phyloP scores from a whole-genome alignment of 2,329 filamentous ascomycete genomes.

The Nemania sp. region DNA sequence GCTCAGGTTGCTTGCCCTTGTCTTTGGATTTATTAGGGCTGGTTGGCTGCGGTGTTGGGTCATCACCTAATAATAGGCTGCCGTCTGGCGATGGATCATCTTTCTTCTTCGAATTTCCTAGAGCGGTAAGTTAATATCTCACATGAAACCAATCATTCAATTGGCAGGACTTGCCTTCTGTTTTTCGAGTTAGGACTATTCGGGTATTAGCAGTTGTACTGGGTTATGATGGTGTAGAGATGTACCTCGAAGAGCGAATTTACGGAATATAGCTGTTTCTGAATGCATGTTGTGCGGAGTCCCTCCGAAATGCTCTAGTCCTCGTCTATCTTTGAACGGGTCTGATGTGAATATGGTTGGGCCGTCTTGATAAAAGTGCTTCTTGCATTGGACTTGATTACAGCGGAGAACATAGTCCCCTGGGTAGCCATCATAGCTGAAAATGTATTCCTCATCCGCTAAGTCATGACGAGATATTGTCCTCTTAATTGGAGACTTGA shows the following conservation, averaged over 20 bases:
- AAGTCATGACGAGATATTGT: conserved; percentile 4
- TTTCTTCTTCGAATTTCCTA: conserved; percentile 22
- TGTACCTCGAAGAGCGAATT: conserved; percentile 27
- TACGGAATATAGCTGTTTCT: conserved; percentile 29
- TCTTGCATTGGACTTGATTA: conserved; percentile 27
- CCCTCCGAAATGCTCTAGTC: conserved; percentile 24
- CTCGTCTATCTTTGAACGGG: conserved; percentile 27
- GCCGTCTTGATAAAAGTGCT: conserved; percentile 13
- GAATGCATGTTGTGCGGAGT: conserved; percentile 16
- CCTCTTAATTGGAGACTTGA: conserved; percentile 6
- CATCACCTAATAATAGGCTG: neutral
- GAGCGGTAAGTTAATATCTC: neutral
- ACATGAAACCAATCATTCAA: neutral
- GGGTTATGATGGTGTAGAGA: neutral
- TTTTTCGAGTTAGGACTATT: conserved; percentile 18
- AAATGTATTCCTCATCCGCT: conserved; percentile 25
- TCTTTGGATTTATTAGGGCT: neutral
- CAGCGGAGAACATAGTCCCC: conserved; percentile 34
- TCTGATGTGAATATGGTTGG: conserved; percentile 29
- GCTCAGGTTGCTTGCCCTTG: conserved; percentile 28
- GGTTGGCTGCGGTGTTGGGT: neutral
- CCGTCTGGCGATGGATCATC: neutral
- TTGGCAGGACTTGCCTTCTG: conserved; percentile 19
- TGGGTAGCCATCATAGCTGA: conserved; percentile 9
- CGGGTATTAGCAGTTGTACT: neutral